Evolutionary conservation across 257 asterid species (phyloP).

Genomic region (Prunella vulgaris): DNA sequence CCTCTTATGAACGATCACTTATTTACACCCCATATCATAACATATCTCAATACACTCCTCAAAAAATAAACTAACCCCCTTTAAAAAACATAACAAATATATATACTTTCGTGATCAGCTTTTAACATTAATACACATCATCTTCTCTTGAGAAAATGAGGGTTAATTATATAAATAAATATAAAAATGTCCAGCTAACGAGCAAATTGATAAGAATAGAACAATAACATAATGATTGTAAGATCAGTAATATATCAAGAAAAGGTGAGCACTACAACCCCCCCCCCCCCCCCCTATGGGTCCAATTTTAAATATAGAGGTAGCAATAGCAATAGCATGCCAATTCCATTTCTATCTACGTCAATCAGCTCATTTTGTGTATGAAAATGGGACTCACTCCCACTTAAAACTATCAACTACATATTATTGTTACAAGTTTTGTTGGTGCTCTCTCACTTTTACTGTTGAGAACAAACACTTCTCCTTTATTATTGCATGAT

Average conservation of each 20-base stretch:
- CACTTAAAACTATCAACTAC: not conserved
- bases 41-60: no score
- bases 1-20: no score
- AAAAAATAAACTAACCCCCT: no score
- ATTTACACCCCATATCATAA: no score
- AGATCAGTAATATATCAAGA: constrained; percentile 33
- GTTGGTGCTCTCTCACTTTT: constrained; percentile 19
- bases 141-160: no score
- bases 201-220: constrained; percentile 33
- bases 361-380: constrained; percentile 25
- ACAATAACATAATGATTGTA: constrained; percentile 41
- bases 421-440: not conserved
- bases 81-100: no score
- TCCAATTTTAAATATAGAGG: constrained; percentile 30
- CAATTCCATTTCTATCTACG: constrained; percentile 13
- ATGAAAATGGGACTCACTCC: constrained; percentile 36
- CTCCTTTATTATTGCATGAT: constrained; percentile 10
- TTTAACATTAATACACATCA: no score
- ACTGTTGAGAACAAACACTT: constrained; percentile 21
- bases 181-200: constrained; percentile 10
- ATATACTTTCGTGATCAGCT: no score
- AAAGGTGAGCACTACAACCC: constrained; percentile 20
- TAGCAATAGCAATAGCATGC: no score
- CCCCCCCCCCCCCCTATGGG: constrained; percentile 15
- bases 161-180: no score